Percentiles rank a stretch among this genome's conserved stretches.
Conservation (phyloP, 2,329 filamentous ascomycete genomes). For the Scytalidium sp. region DNA sequence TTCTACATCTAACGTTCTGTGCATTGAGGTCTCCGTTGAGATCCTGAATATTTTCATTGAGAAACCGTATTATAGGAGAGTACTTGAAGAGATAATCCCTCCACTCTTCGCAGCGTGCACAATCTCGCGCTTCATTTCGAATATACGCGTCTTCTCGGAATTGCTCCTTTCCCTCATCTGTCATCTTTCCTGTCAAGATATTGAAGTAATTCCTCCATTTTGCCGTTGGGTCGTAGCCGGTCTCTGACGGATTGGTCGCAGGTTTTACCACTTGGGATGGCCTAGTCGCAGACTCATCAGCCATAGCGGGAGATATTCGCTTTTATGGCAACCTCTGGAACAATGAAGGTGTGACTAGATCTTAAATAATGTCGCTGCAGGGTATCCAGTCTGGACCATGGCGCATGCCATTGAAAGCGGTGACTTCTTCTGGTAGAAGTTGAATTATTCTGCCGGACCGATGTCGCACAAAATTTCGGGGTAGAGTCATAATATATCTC, state of each 20-base stretch:
- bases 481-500: not conserved
- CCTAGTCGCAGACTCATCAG: conserved; percentile 1
- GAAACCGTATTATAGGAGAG: conserved; percentile 83
- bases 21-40: conserved; percentile 74
- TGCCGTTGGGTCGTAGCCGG: conserved; percentile 59
- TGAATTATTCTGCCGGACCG: conserved; percentile 10
- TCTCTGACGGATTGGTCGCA: conserved; percentile 55
- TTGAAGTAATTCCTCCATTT: conserved; percentile 83
- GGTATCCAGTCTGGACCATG: conserved; percentile 2
- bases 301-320: not conserved
- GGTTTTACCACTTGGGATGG: conserved; percentile 4
- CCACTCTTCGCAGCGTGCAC: conserved; percentile 74
- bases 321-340: not conserved
- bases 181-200: conserved; percentile 73
- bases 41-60: conserved; percentile 75
- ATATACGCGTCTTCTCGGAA: conserved; percentile 77
- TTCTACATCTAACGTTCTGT: conserved; percentile 76
- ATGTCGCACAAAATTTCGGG: conserved; percentile 1
- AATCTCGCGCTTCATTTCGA: conserved; percentile 74
- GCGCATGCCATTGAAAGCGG: conserved; percentile 5
- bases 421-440: conserved; percentile 5
- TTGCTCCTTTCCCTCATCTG: conserved; percentile 63
- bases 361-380: conserved; percentile 3
- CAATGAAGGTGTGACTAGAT: not conserved
- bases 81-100: conserved; percentile 82